Evolutionary conservation across 2,329 filamentous ascomycete genomes (phyloP).

Genomic region (Fusarium austroafricanum): DNA sequence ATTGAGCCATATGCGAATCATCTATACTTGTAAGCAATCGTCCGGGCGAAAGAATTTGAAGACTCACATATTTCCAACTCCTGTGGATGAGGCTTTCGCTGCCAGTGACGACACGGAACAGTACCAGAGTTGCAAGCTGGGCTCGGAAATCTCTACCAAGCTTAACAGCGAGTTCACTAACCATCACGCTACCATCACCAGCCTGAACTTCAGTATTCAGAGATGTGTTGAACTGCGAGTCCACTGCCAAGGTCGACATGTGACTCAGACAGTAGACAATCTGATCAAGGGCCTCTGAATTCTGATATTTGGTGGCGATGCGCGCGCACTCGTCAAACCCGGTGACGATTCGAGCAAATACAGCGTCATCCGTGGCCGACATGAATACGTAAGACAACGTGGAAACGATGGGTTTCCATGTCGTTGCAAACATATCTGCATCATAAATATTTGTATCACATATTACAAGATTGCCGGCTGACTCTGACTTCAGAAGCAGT

Average conservation of each 20-base stretch:
- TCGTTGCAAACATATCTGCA: constrained; percentile 96
- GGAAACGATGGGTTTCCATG: constrained; percentile 94
- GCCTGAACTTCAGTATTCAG: constrained; percentile 97
- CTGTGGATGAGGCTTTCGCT: constrained; percentile 81
- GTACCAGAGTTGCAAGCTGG: constrained; percentile 91
- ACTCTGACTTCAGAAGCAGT: constrained; percentile 84
- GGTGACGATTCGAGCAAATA: constrained; percentile 91
- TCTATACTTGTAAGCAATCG: constrained; percentile 59
- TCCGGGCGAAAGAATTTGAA: background rate
- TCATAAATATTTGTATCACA: constrained; percentile 96
- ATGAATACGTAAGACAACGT: constrained; percentile 98
- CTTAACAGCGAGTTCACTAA: constrained; percentile 96
- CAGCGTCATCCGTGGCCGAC: constrained; percentile 95
- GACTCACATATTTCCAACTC: constrained; percentile 81
- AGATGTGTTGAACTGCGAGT: constrained; percentile 80
- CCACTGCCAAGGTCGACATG: constrained; percentile 87
- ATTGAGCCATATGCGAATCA: constrained; percentile 93
- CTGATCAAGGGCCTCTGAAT: constrained; percentile 89
- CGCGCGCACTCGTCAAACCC: constrained; percentile 97
- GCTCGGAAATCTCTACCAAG: constrained; percentile 94
- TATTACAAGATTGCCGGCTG: constrained; percentile 77
- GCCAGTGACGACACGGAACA: constrained; percentile 90
- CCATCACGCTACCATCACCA: constrained; percentile 94
- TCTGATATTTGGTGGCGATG: constrained; percentile 85
- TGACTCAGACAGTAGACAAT: constrained; percentile 90